Percentiles rank a stretch among this genome's conserved stretches.
phyloP scores from a whole-genome alignment of 2,329 filamentous ascomycete genomes.

The Metarhizium humberi region DNA sequence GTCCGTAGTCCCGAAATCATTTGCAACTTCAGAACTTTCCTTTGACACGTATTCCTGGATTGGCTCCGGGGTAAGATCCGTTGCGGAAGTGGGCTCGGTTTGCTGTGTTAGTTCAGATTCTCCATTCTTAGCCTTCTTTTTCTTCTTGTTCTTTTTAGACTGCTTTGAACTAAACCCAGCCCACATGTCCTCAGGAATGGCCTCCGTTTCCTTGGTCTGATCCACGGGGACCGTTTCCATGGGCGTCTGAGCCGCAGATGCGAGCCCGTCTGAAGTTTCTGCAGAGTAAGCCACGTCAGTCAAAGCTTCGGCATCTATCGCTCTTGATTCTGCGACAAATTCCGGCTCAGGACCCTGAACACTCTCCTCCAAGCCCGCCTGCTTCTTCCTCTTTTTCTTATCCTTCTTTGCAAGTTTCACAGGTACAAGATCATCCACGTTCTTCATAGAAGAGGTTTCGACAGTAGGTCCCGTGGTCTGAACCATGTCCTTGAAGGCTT shows the following conservation, averaged over 20 bases:
- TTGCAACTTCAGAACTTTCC: not conserved
- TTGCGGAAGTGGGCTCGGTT: constrained; percentile 13
- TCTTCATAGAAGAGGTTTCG: not conserved
- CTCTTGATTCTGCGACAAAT: no score
- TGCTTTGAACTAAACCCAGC: constrained; percentile 19
- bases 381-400: constrained; percentile 20
- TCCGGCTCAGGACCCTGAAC: constrained; percentile 4
- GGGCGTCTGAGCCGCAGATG: constrained; percentile 6
- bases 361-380: constrained; percentile 11
- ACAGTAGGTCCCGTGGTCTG: no score
- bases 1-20: not conserved
- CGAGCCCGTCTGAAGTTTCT: constrained; percentile 8
- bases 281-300: not conserved
- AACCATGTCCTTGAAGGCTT: no score
- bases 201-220: constrained; percentile 9
- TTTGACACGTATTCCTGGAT: not conserved
- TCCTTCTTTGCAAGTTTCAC: constrained; percentile 24
- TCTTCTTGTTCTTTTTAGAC: constrained; percentile 23
- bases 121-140: constrained; percentile 23
- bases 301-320: not conserved
- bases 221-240: not conserved
- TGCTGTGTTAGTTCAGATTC: constrained; percentile 20
- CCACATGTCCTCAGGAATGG: constrained; percentile 19
- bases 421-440: constrained; percentile 1
- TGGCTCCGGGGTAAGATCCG: not conserved